Conservation (phyloP, 495 filamentous ascomycete species). For the Aeminium ludgeri region DNA sequence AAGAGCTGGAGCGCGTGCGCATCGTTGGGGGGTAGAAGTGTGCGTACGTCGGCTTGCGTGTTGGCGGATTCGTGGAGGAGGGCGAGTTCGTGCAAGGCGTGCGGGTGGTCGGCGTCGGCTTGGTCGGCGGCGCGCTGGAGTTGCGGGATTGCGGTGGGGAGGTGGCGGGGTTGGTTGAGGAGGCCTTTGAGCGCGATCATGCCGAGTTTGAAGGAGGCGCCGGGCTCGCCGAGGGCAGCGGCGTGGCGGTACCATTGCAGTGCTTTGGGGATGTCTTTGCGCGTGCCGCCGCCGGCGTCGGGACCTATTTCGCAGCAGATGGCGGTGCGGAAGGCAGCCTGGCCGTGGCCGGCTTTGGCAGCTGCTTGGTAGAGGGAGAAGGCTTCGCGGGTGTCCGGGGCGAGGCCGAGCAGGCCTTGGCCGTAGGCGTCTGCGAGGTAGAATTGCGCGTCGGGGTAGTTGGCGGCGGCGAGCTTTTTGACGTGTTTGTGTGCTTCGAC, state of each 20-base stretch:
- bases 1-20: slow-evolving; percentile 62
- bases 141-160: slow-evolving; percentile 74
- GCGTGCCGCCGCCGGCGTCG: slow-evolving; percentile 81
- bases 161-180: slow-evolving; percentile 74
- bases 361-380: slow-evolving; percentile 87
- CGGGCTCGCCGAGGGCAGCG: slow-evolving; percentile 71
- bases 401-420: slow-evolving; percentile 49
- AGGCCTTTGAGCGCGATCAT: slow-evolving; percentile 89
- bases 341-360: slow-evolving; percentile 70
- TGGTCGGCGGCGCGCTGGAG: slow-evolving; percentile 82
- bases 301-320: slow-evolving; percentile 96
- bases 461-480: slow-evolving; percentile 58
- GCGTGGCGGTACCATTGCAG: slow-evolving; percentile 97
- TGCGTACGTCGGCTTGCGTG: slow-evolving; percentile 25
- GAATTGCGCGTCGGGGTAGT: slow-evolving; percentile 77
- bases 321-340: slow-evolving; percentile 82
- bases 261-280: slow-evolving; percentile 77
- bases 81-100: slow-evolving; percentile 84
- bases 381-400: slow-evolving; percentile 72
- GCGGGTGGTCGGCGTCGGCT: slow-evolving; percentile 78
- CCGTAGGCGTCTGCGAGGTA: slow-evolving; percentile 83
- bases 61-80: slow-evolving; percentile 60
- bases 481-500: slow-evolving; percentile 77
- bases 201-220: slow-evolving; percentile 96
- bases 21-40: slow-evolving; percentile 59